Conservation (phyloP, 2,329 filamentous ascomycete genomes). For the Penicillium sp. region DNA sequence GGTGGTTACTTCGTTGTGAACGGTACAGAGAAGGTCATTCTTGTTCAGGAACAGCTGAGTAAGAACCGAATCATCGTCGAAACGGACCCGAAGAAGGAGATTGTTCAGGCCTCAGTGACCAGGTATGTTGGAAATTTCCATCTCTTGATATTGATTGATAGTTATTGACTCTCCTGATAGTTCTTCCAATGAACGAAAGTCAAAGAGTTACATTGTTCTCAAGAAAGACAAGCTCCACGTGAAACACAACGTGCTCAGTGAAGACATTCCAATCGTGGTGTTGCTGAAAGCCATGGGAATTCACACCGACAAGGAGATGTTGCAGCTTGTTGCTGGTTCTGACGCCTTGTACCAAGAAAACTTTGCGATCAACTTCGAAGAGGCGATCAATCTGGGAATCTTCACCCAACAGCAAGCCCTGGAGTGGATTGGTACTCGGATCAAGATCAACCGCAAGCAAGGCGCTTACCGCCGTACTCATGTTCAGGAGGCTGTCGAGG, state of each 20-base stretch:
- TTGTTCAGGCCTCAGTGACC: conserved; percentile 93
- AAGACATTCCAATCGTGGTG: conserved; percentile 93
- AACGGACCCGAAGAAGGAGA: conserved; percentile 83
- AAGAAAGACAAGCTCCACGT: conserved; percentile 91
- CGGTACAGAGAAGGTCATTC: conserved; percentile 96
- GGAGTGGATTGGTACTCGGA: conserved; percentile 82
- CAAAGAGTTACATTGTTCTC: conserved; percentile 90
- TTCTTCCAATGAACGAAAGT: conserved; percentile 96
- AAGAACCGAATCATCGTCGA: conserved; percentile 99
- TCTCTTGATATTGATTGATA: neutral
- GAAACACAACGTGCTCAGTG: conserved; percentile 87
- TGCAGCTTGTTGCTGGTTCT: conserved; percentile 83
- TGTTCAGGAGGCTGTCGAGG: conserved; percentile 88
- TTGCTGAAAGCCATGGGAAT: conserved; percentile 91
- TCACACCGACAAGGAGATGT: conserved; percentile 90
- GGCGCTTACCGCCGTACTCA: conserved; percentile 69
- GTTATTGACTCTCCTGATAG: conserved; percentile 47
- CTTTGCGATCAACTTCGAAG: conserved; percentile 93
- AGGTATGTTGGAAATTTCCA: conserved; percentile 40
- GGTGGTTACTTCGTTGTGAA: conserved; percentile 98
- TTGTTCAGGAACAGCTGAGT: conserved; percentile 97
- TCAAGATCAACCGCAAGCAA: conserved; percentile 76
- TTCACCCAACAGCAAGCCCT: conserved; percentile 93
- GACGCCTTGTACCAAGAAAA: conserved; percentile 90
- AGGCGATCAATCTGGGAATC: conserved; percentile 77